phyloP scores from a whole-genome alignment of 2,329 filamentous ascomycete species.

The Scedosporium aurantiacum region DNA sequence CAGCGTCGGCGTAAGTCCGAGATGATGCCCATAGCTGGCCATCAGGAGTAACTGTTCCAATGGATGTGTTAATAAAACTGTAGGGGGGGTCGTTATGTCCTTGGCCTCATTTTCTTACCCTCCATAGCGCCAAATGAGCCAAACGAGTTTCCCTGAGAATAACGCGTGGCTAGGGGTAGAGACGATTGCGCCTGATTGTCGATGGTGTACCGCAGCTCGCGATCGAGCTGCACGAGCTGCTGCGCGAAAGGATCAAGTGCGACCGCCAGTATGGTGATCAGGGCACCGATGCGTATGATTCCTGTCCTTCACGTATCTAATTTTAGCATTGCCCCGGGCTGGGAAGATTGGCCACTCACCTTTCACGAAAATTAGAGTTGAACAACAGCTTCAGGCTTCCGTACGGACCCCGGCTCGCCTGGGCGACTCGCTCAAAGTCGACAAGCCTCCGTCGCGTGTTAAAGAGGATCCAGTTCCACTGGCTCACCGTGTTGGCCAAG shows the following conservation, averaged over 20 bases:
- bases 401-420: too few relatives aligned
- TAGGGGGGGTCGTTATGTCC: neutral
- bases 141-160: neutral
- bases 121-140: neutral
- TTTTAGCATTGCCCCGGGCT: too few relatives aligned
- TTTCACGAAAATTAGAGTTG: neutral
- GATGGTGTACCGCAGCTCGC: neutral
- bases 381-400: slow-evolving; percentile 9
- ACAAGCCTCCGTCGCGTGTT: slow-evolving; percentile 11
- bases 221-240: slow-evolving; percentile 8
- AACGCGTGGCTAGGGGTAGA: neutral
- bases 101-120: neutral
- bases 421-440: too few relatives aligned
- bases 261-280: slow-evolving; percentile 3
- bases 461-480: slow-evolving; percentile 15
- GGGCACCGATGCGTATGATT: too few relatives aligned
- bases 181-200: neutral
- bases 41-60: too few relatives aligned
- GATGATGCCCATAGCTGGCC: neutral
- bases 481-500: slow-evolving; percentile 10
- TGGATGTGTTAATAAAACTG: too few relatives aligned
- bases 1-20: slow-evolving; percentile 5
- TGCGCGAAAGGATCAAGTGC: slow-evolving; percentile 12
- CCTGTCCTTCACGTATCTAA: too few relatives aligned
- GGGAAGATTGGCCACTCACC: neutral